These are phyloP conservation scores for Cryptococcus sp. DNA, from an alignment of 1,284 basidiomycete genomes.

Conservation along the genomic window DNA sequence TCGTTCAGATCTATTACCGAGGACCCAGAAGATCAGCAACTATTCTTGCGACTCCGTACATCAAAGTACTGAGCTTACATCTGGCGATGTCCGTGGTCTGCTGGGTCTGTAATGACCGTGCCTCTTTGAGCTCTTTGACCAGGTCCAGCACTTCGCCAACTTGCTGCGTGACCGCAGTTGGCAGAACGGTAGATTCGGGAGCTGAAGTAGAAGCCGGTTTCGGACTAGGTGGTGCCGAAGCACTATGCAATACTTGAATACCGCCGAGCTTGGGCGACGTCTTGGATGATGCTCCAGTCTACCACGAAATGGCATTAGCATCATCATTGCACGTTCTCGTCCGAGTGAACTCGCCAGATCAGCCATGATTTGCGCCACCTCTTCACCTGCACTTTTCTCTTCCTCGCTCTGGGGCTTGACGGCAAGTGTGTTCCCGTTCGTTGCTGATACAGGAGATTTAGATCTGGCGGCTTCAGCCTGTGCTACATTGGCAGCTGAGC, in stretches of 20 bases:
- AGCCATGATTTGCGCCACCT: conserved; percentile 44
- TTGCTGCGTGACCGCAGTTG: conserved; percentile 30
- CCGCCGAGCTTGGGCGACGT: conserved; percentile 28
- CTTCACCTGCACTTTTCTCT: conserved; percentile 33
- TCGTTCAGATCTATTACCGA: conserved; percentile 50
- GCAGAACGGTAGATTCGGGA: not conserved
- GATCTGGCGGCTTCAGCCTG: not conserved
- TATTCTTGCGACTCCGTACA: not conserved
- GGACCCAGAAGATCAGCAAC: not conserved
- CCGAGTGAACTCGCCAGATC: conserved; percentile 25
- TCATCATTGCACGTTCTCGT: not conserved
- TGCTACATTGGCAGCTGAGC: not conserved
- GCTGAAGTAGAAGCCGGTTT: not conserved
- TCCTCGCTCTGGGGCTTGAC: conserved; percentile 19
- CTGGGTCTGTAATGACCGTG: conserved; percentile 40
- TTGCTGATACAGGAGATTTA: not conserved
- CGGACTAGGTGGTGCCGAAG: conserved; percentile 22
- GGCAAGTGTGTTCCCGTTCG: conserved; percentile 1
- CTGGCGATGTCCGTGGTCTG: conserved; percentile 50
- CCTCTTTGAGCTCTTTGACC: conserved; percentile 43
- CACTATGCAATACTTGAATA: conserved; percentile 35
- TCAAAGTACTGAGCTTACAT: conserved; percentile 34
- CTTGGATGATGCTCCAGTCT: conserved; percentile 35
- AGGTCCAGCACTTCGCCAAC: conserved; percentile 37
- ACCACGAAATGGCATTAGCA: not conserved